phyloP scores from a whole-genome alignment of 2,329 filamentous ascomycete species.

The Diplodia intermedia region DNA sequence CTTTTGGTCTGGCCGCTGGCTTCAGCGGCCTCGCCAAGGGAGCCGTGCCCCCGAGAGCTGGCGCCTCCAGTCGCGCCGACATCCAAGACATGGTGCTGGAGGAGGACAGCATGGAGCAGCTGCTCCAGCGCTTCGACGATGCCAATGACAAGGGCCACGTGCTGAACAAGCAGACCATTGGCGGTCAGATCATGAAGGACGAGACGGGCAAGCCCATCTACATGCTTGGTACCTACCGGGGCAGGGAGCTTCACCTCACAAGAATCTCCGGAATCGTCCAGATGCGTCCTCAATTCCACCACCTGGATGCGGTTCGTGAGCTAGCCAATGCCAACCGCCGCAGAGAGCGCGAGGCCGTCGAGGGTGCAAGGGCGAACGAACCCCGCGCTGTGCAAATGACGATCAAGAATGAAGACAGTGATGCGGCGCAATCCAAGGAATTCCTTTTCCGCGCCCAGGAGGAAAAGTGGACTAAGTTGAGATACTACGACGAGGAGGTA shows the following conservation, averaged over 20 bases:
- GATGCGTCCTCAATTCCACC: slow-evolving; percentile 89
- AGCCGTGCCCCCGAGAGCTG: slow-evolving; percentile 35
- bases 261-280: slow-evolving; percentile 83
- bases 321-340: slow-evolving; percentile 62
- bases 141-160: slow-evolving; percentile 74
- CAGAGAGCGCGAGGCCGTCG: slow-evolving; percentile 55
- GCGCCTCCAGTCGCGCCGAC: slow-evolving; percentile 35
- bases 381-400: slow-evolving; percentile 85
- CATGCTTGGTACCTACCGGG: slow-evolving; percentile 91
- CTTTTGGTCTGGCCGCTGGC: slow-evolving; percentile 56
- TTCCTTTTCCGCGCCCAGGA: slow-evolving; percentile 79
- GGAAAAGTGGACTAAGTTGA: slow-evolving; percentile 80
- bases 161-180: slow-evolving; percentile 80
- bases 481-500: slow-evolving; percentile 82
- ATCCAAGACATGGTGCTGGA: slow-evolving; percentile 57
- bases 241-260: slow-evolving; percentile 83
- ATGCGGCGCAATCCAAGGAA: slow-evolving; percentile 75
- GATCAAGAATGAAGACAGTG: slow-evolving; percentile 76
- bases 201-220: slow-evolving; percentile 76
- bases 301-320: slow-evolving; percentile 84
- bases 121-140: slow-evolving; percentile 59
- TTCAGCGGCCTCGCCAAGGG: slow-evolving; percentile 39
- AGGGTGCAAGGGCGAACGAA: slow-evolving; percentile 55
- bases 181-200: slow-evolving; percentile 75
- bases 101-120: slow-evolving; percentile 69